These are phyloP conservation scores for Mortierella claussenii DNA, from an alignment of 192 early-diverging fungal species.

Conservation along the genomic window DNA sequence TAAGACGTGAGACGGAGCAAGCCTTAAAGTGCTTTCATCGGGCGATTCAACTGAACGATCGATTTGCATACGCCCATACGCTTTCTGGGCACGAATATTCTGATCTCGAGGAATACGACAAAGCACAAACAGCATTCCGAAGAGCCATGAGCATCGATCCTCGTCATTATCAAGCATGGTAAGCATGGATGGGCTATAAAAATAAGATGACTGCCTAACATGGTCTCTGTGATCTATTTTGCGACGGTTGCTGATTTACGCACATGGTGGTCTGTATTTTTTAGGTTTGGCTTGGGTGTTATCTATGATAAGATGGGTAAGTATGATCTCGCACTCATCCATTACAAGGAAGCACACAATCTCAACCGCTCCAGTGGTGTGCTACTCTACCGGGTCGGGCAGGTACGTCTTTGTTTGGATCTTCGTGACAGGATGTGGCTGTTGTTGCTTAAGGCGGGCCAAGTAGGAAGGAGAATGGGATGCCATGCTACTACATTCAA, in stretches of 20 bases:
- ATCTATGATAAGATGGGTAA: slow-evolving; percentile 80
- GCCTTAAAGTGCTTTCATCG: slow-evolving; percentile 83
- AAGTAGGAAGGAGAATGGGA: too few species aligned
- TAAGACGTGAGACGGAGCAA: slow-evolving; percentile 78
- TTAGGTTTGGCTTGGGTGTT: slow-evolving; percentile 82
- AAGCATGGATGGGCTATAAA: too few species aligned
- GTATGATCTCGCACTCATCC: slow-evolving; percentile 73
- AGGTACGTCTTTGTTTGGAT: too few species aligned
- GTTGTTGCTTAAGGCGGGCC: too few species aligned
- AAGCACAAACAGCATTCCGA: slow-evolving; percentile 79
- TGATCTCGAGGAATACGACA: slow-evolving; percentile 76
- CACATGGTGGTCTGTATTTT: background rate
- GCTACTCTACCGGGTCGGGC: slow-evolving; percentile 76
- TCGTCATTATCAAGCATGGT: slow-evolving; percentile 90
- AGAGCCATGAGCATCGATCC: slow-evolving; percentile 75
- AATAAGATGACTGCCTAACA: too few species aligned
- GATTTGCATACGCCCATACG: slow-evolving; percentile 84
- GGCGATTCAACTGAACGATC: slow-evolving; percentile 75
- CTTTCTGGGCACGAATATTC: slow-evolving; percentile 87
- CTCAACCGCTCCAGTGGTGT: slow-evolving; percentile 81
- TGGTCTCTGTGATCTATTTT: too few species aligned
- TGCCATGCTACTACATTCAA: too few species aligned
- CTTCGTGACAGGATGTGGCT: too few species aligned
- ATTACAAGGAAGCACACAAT: slow-evolving; percentile 75
- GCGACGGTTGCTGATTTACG: too few species aligned